phyloP scores from a whole-genome alignment of 1,284 basidiomycete species.

The Moesziomyces sp. region DNA sequence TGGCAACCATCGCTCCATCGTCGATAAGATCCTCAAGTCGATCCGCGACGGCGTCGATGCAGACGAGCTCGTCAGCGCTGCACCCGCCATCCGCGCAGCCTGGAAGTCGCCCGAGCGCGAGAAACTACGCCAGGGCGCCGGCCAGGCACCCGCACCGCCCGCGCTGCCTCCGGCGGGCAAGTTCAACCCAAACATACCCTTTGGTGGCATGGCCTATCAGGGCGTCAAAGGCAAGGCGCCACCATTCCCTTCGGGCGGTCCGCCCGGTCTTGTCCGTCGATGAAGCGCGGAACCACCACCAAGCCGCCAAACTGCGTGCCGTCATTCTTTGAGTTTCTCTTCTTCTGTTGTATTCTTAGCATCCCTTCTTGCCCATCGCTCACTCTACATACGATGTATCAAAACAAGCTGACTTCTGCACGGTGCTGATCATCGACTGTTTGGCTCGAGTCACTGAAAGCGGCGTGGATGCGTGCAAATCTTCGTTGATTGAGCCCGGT shows the following conservation, averaged over 20 bases:
- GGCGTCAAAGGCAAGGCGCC: slow-evolving; percentile 44
- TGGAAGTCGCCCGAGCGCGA: slow-evolving; percentile 58
- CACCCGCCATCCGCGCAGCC: slow-evolving; percentile 52
- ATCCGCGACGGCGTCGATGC: slow-evolving; percentile 64
- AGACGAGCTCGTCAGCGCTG: slow-evolving; percentile 52
- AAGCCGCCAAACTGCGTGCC: no score
- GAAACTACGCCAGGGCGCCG: slow-evolving; percentile 23
- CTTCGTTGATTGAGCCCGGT: no score
- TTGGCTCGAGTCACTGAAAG: no score
- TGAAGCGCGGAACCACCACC: slow-evolving; percentile 2
- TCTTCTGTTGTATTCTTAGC: slow-evolving; percentile 37
- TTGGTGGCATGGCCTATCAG: slow-evolving; percentile 45
- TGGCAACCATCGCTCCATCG: slow-evolving; percentile 62
- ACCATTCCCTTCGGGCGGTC: slow-evolving; percentile 29
- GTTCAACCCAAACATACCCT: slow-evolving; percentile 25
- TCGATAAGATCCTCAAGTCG: slow-evolving; percentile 58
- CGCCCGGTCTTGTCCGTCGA: slow-evolving; percentile 25
- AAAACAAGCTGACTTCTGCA: no score
- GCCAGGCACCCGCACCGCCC: slow-evolving; percentile 14
- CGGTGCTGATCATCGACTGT: no score
- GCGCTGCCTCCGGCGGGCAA: not conserved
- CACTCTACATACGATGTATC: not conserved
- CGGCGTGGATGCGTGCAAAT: no score
- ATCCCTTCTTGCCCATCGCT: not conserved
- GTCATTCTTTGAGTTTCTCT: slow-evolving; percentile 5